phyloP scores from a whole-genome alignment of 1,139 yeast species.

The Taphrina populina region DNA sequence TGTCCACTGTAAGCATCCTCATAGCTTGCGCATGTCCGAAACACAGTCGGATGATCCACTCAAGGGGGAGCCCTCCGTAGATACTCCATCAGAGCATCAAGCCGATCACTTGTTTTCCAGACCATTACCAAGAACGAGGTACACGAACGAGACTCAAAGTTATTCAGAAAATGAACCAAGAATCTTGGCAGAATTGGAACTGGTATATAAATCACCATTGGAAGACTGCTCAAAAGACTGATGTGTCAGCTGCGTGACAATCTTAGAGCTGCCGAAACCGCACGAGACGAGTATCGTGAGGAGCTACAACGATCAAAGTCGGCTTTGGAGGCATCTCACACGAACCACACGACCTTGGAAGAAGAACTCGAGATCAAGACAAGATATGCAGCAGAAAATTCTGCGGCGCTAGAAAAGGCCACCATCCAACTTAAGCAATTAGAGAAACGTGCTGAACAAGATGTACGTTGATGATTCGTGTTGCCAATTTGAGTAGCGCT shows the following conservation, averaged over 20 bases:
- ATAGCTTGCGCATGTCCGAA: too few relatives aligned
- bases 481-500: background rate
- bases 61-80: too few relatives aligned
- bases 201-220: too few relatives aligned
- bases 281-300: background rate
- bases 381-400: background rate
- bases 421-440: background rate
- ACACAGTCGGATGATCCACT: too few relatives aligned
- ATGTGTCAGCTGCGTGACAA: conserved; percentile 7
- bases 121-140: too few relatives aligned
- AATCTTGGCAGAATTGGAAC: too few relatives aligned
- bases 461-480: background rate
- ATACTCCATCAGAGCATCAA: too few relatives aligned
- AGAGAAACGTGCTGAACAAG: background rate
- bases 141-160: too few relatives aligned
- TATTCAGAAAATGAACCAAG: too few relatives aligned
- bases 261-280: background rate
- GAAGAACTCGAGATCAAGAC: background rate
- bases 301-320: background rate
- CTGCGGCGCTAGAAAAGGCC: background rate
- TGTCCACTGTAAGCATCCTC: too few relatives aligned
- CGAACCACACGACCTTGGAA: background rate
- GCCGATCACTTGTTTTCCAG: too few relatives aligned
- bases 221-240: too few relatives aligned
- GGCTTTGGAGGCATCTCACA: background rate